Evolutionary conservation across 192 early-diverging fungal species (phyloP), one percentile per base, ranked within the genome.

Genomic region (Backusella macrospora): DNA sequence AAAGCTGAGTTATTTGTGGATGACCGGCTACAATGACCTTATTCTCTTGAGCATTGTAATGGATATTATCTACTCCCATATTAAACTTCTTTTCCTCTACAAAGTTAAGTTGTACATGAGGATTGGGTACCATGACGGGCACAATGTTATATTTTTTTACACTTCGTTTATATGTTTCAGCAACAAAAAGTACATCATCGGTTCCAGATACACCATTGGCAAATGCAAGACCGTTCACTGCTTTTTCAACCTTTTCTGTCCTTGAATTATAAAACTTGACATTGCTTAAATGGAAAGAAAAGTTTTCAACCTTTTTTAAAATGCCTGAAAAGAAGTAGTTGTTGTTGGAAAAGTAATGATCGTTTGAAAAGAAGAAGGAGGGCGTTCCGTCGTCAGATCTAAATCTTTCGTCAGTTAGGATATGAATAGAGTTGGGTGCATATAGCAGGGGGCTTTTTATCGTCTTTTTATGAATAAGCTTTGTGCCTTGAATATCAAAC

Each of bases 41-140:
- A 14, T 72, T 49, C 3, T 52, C 64, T 18, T 62, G 26, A 9
- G 65, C 13, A 18, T 74, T 62, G 26, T 47, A 76, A 10, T 59
- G 23, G 13, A 77, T 23, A n/a, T 81, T 81, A 62, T 81, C 79
- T 2, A 77, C 72, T 5, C 72, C 79, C 75, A 81, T 77, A 15
- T 59, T 16, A 47, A 79, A 68, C 14, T 37, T 21, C 7, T 37
- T 38, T 10, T 62, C 40, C 34, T 42, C 9, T 5, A 77, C 52
- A 62, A 68, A 70, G 6, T 73, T 45, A 38, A 81, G 29, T 4
- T 10, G 9, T 1, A 77, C 46, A 38, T 15, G 29, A 34, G 48
- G 40, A 6, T 38, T 26, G 4, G 38, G 16, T 18, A 16, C 14
- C 12, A 44, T 55, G 4, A 26, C 4, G 6, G 26, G 12, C 45